These are phyloP conservation scores for Penicillium dipodomyicola DNA, from an alignment of 495 filamentous ascomycete species.

Conservation along the genomic window DNA sequence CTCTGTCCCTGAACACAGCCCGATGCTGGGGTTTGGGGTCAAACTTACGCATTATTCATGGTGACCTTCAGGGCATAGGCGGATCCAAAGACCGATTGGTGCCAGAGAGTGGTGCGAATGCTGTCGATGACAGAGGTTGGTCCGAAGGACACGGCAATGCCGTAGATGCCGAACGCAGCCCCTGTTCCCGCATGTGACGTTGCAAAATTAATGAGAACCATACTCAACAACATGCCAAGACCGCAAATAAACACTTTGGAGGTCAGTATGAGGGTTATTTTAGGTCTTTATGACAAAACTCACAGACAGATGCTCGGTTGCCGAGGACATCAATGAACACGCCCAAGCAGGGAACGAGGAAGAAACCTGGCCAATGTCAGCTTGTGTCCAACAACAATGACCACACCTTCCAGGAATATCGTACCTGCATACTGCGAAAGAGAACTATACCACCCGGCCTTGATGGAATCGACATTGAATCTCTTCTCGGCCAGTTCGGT, in stretches of 20 bases:
- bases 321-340: conserved; percentile 47
- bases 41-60: conserved; percentile 44
- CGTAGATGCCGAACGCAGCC: conserved; percentile 45
- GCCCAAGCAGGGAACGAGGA: conserved; percentile 42
- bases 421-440: conserved; percentile 44
- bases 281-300: conserved; percentile 14
- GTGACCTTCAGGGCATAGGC: conserved; percentile 46
- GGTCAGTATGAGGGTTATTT: not conserved
- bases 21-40: not conserved
- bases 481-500: conserved; percentile 46
- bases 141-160: conserved; percentile 39
- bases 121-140: conserved; percentile 45
- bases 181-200: conserved; percentile 35
- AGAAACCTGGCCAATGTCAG: conserved; percentile 27
- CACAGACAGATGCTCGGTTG: conserved; percentile 40
- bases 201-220: conserved; percentile 41
- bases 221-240: conserved; percentile 39
- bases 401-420: not conserved
- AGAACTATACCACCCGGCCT: conserved; percentile 46
- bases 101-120: conserved; percentile 44
- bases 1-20: not conserved
- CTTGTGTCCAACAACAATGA: not conserved
- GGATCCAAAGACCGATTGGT: conserved; percentile 46
- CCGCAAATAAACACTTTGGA: conserved; percentile 36
- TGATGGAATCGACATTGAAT: conserved; percentile 40